Evolutionary conservation across 2,329 filamentous ascomycete genomes (phyloP).

Genomic region (Sarocladium kiliense): DNA sequence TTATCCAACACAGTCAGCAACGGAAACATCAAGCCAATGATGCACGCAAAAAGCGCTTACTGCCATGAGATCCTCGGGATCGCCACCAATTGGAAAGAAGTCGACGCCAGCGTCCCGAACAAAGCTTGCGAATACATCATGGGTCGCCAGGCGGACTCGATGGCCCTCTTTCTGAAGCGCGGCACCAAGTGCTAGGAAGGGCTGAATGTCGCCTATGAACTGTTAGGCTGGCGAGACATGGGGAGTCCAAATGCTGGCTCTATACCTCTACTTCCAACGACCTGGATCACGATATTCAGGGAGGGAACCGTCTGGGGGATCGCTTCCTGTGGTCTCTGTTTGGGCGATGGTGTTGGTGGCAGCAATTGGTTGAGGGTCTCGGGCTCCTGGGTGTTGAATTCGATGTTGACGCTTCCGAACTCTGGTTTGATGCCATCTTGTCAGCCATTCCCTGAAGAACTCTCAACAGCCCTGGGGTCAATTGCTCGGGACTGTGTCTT

Average conservation of each 20-base stretch:
- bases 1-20: not conserved
- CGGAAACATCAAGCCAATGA: not conserved
- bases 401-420: not conserved
- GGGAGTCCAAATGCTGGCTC: no score
- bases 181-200: not conserved
- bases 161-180: slow-evolving; percentile 45
- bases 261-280: slow-evolving; percentile 3
- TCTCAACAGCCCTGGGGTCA: no score
- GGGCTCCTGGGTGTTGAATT: not conserved
- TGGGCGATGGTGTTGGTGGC: not conserved
- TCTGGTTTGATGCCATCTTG: not conserved
- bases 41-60: no score
- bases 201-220: not conserved
- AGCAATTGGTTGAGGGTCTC: not conserved
- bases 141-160: slow-evolving; percentile 68
- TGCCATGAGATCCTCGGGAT: slow-evolving; percentile 72
- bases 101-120: slow-evolving; percentile 67
- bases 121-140: slow-evolving; percentile 61
- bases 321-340: not conserved
- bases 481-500: not conserved
- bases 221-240: not conserved
- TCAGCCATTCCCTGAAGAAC: not conserved
- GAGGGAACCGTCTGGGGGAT: not conserved
- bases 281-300: slow-evolving; percentile 11
- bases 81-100: slow-evolving; percentile 72